Evolutionary conservation across 2,329 filamentous ascomycete species (phyloP).

Genomic region (Seiridium cupressi): DNA sequence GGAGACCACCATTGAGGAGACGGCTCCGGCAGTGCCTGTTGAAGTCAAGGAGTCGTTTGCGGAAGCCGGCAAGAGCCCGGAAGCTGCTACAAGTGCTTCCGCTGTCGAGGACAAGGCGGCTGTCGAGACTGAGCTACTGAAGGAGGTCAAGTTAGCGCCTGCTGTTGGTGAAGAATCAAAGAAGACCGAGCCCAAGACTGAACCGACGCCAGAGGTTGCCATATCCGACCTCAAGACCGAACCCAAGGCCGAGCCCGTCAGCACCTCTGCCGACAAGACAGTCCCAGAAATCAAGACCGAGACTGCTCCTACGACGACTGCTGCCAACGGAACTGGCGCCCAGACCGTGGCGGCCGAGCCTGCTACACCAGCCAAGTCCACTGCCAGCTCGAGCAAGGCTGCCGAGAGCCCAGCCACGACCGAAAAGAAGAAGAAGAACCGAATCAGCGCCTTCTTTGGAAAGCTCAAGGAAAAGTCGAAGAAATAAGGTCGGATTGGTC

Average conservation of each 20-base stretch:
- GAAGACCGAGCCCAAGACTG: slow-evolving; percentile 17
- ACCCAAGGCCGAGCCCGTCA: not conserved
- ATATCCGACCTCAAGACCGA: not conserved
- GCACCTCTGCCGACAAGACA: slow-evolving; percentile 4
- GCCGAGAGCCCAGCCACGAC: slow-evolving; percentile 29
- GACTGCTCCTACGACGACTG: slow-evolving; percentile 2
- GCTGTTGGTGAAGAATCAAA: slow-evolving; percentile 23
- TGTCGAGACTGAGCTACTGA: slow-evolving; percentile 71
- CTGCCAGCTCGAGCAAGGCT: slow-evolving; percentile 10
- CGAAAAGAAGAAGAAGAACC: slow-evolving; percentile 40
- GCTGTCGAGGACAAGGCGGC: slow-evolving; percentile 74
- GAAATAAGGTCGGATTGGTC: not conserved
- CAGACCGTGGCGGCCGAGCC: not conserved
- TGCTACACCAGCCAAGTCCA: not conserved
- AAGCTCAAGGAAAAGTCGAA: slow-evolving; percentile 13
- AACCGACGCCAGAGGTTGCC: slow-evolving; percentile 12
- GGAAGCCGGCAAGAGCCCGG: slow-evolving; percentile 60
- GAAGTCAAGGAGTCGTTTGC: slow-evolving; percentile 58
- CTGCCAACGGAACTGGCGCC: not conserved
- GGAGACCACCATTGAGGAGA: slow-evolving; percentile 40
- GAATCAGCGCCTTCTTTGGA: slow-evolving; percentile 39
- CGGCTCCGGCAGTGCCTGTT: slow-evolving; percentile 50
- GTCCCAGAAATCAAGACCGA: not conserved
- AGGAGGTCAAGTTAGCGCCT: slow-evolving; percentile 52
- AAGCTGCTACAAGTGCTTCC: slow-evolving; percentile 66